Percentiles rank a stretch among this genome's conserved stretches.
Evolutionary conservation across 306 rosid genomes (phyloP).

Genomic region (Corylus heterophylla): DNA sequence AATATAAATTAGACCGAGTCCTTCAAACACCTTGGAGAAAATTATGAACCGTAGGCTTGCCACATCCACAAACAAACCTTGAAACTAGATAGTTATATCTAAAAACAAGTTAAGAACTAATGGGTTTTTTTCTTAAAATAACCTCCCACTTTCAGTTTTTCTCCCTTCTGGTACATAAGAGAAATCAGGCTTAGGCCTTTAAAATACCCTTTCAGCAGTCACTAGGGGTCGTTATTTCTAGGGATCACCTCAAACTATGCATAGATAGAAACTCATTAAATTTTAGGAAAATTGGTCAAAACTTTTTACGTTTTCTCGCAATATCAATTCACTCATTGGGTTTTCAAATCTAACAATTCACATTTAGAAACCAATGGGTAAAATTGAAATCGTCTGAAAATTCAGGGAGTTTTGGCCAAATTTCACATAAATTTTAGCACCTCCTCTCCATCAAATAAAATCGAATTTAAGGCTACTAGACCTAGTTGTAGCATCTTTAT

Average conservation of each 20-base stretch:
- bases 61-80: background rate
- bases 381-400: too few species aligned
- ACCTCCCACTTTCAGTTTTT: background rate
- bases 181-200: background rate
- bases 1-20: background rate
- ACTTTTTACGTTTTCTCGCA: too few species aligned
- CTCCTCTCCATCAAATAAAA: background rate
- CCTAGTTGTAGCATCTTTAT: conserved; percentile 2
- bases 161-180: background rate
- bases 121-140: background rate
- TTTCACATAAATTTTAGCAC: background rate
- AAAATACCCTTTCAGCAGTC: background rate
- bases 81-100: background rate
- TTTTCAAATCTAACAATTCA: too few species aligned
- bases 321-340: too few species aligned
- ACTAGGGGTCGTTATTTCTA: background rate
- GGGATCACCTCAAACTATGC: background rate
- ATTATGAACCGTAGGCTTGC: background rate
- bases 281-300: too few species aligned
- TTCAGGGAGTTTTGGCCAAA: too few species aligned
- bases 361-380: too few species aligned
- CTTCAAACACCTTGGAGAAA: background rate
- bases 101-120: background rate
- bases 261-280: background rate
- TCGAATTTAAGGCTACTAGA: background rate